Base-by-base conservation (phyloP, 768 basidiomycete species). In the Phallus indusiatus region DNA sequence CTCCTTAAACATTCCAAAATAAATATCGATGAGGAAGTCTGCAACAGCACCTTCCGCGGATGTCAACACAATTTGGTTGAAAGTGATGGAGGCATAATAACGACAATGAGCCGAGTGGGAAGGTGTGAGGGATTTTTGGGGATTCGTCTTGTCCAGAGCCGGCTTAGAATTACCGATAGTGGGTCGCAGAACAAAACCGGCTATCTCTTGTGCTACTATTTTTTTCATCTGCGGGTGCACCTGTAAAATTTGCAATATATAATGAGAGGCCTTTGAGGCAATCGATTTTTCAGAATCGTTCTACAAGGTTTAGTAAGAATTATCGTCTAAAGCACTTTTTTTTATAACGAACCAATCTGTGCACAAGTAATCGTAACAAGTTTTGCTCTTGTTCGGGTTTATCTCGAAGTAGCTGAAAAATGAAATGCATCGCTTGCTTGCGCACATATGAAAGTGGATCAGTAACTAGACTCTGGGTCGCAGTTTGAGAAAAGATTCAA, bases 381-480 rank as follows among this genome's bases (percentile, higher is more conserved):
- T 99, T 99, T 67, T 97, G 93, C 69, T 98, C 96, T 70, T 99
- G 96, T 69, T 99, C 96, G 0, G 95, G 93, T 65, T 93, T 94
- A 60, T 87, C 88, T 34, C 82, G 81, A 11, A 99, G 81, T 5
- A 98, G 82, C 28, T 82, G 85, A 69, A 80, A 83, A 36, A 94
- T 82, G 37, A 94, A 78, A 22, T 78, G 80, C 57, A 96, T 78
- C 0, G 88, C 78, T 71, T 95, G 94, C 0, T 81, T 94, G 37
- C 94, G 85, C 59, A 96, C 86, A 65, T 94, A 97, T 1, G 85
- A 78, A 3, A 97, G 78, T 0, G 90, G 84, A 69, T 98, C 94
- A 56, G 90, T 77, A 0, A 89, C 86, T 53, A 94, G 78, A 1
- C 79, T 80, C 90, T 93, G 61, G 7, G 47, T 28, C 3, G 9